Evolutionary conservation across 2,329 filamentous ascomycete species (phyloP).

Genomic region (Aspergillus nomiae): DNA sequence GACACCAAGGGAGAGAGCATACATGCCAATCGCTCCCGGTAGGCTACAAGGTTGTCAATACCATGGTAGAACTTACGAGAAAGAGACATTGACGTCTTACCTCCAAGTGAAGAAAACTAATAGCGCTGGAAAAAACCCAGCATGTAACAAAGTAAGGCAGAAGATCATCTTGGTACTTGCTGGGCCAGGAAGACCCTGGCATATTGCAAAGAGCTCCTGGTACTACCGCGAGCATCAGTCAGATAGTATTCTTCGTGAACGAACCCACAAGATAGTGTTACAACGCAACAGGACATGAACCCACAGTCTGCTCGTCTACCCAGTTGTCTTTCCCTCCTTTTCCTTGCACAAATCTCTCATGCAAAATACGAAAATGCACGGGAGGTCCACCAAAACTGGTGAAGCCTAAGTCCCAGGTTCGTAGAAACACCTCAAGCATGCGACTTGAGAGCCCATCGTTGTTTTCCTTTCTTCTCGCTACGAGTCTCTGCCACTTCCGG

Average conservation of each 20-base stretch:
- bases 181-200: slow-evolving; percentile 68
- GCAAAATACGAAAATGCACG: slow-evolving; percentile 70
- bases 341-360: slow-evolving; percentile 61
- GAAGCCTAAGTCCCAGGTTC: slow-evolving; percentile 64
- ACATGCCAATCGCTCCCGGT: slow-evolving; percentile 72
- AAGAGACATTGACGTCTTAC: slow-evolving; percentile 33
- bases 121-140: slow-evolving; percentile 60
- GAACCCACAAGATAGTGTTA: too few species aligned
- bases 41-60: slow-evolving; percentile 47
- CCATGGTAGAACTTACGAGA: too few species aligned
- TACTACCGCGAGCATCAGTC: slow-evolving; percentile 51
- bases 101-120: slow-evolving; percentile 66
- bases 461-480: not conserved
- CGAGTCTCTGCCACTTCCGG: not conserved
- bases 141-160: slow-evolving; percentile 66
- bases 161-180: slow-evolving; percentile 72
- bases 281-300: slow-evolving; percentile 13
- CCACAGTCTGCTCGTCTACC: slow-evolving; percentile 69
- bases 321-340: slow-evolving; percentile 53
- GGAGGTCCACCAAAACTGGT: slow-evolving; percentile 69
- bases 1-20: slow-evolving; percentile 65
- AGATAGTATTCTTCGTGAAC: not conserved
- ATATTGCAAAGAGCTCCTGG: slow-evolving; percentile 71
- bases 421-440: slow-evolving; percentile 37
- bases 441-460: slow-evolving; percentile 21